Conservation (phyloP, 2,329 filamentous ascomycete genomes). For the Ascomycota sp. region DNA sequence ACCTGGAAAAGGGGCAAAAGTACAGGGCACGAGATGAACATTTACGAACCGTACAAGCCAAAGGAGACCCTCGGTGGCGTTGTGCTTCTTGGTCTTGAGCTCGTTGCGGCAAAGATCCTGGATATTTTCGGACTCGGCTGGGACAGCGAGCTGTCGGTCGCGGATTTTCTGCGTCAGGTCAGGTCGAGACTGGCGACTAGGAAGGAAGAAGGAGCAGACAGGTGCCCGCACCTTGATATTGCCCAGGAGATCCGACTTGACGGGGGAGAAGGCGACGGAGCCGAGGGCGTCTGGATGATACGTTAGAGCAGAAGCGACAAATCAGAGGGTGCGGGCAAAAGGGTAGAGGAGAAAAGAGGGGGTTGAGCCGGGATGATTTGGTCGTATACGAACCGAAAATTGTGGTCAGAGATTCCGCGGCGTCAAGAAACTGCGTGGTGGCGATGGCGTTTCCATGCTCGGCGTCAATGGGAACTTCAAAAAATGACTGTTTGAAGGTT, state of each 20-base stretch:
- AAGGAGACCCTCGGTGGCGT: conserved; percentile 69
- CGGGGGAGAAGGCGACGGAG: conserved; percentile 62
- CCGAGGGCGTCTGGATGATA: conserved; percentile 38
- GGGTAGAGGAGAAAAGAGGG: background rate
- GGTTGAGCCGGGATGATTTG: conserved; percentile 2
- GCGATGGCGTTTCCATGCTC: conserved; percentile 57
- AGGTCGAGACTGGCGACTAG: background rate
- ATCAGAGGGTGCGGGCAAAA: background rate
- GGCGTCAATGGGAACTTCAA: conserved; percentile 56
- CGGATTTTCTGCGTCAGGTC: conserved; percentile 58
- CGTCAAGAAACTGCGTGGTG: conserved; percentile 79
- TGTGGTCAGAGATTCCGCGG: conserved; percentile 65
- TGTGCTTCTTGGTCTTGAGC: conserved; percentile 74
- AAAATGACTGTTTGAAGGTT: conserved; percentile 66
- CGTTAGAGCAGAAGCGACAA: too few relatives aligned
- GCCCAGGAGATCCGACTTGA: conserved; percentile 77
- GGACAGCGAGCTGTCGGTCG: conserved; percentile 58
- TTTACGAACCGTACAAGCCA: conserved; percentile 64
- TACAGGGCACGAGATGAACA: too few relatives aligned
- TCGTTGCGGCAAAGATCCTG: conserved; percentile 76
- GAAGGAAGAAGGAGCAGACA: background rate
- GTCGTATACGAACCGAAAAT: too few relatives aligned
- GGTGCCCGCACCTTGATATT: conserved; percentile 58
- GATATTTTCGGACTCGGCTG: conserved; percentile 59
- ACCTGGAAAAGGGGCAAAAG: too few relatives aligned